Evolutionary conservation across 768 basidiomycete species (phyloP).

Genomic region (Lactifluus volemus): DNA sequence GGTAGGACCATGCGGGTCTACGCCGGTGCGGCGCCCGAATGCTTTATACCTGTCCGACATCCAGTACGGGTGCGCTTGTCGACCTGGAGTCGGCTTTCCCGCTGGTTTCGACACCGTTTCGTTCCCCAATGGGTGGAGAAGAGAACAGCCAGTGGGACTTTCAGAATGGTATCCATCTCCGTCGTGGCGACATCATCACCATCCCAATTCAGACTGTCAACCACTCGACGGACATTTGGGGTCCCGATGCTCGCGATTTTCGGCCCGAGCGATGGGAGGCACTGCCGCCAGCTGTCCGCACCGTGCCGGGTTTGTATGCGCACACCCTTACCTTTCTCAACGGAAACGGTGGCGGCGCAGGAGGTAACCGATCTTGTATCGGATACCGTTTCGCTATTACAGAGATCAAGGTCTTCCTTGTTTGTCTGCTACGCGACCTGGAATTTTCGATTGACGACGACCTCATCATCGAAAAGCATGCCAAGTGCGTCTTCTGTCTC

Average conservation of each 20-base stretch:
- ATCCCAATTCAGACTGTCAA: conserved; percentile 57
- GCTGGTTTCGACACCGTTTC: not conserved
- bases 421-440: conserved; percentile 47
- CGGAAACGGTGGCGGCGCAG: conserved; percentile 41
- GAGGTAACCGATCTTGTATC: conserved; percentile 43
- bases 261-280: conserved; percentile 48
- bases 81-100: conserved; percentile 4
- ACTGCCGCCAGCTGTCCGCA: conserved; percentile 29
- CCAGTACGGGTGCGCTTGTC: conserved; percentile 15
- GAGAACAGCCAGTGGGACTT: conserved; percentile 1
- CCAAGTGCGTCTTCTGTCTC: conserved; percentile 40
- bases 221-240: conserved; percentile 47
- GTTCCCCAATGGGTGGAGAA: not conserved
- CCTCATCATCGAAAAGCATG: conserved; percentile 51
- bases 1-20: conserved; percentile 52
- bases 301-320: conserved; percentile 44
- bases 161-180: conserved; percentile 6
- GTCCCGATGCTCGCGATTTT: conserved; percentile 56
- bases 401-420: conserved; percentile 58
- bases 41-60: conserved; percentile 41
- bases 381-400: conserved; percentile 52
- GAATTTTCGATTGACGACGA: conserved; percentile 44
- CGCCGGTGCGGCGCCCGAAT: conserved; percentile 30
- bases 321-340: conserved; percentile 50
- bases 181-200: conserved; percentile 45